phyloP scores from a whole-genome alignment of 371 early-diverging fungal species.

The Umbelopsis sp. region DNA sequence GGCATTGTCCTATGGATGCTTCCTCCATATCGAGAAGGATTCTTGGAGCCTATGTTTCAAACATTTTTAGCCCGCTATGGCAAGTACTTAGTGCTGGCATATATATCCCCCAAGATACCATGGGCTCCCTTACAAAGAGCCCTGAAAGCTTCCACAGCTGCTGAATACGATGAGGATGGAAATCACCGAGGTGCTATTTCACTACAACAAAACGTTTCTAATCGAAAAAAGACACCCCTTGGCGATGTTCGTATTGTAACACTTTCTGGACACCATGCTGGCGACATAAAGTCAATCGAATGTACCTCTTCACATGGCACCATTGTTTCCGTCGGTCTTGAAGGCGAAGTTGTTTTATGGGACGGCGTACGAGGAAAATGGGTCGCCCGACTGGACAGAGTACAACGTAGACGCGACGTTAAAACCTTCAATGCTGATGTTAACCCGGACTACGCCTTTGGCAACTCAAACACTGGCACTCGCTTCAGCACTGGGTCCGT shows the following conservation, averaged over 20 bases:
- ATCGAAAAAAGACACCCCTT: slow-evolving; percentile 26
- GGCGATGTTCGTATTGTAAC: slow-evolving; percentile 35
- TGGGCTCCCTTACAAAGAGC: slow-evolving; percentile 22
- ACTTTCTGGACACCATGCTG: slow-evolving; percentile 35
- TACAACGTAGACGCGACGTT: slow-evolving; percentile 20
- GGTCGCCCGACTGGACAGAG: slow-evolving; percentile 39
- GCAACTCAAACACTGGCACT: background rate
- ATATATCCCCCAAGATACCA: slow-evolving; percentile 18
- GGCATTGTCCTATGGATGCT: slow-evolving; percentile 38
- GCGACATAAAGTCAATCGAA: slow-evolving; percentile 33
- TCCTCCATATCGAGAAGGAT: slow-evolving; percentile 31
- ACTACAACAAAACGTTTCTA: slow-evolving; percentile 35
- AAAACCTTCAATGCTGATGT: slow-evolving; percentile 27
- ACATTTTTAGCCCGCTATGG: slow-evolving; percentile 21
- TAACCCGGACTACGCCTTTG: slow-evolving; percentile 25
- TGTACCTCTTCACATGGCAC: slow-evolving; percentile 27
- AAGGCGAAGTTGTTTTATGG: slow-evolving; percentile 42
- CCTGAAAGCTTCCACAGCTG: slow-evolving; percentile 17
- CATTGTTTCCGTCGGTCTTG: slow-evolving; percentile 36
- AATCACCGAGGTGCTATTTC: slow-evolving; percentile 45
- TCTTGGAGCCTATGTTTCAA: slow-evolving; percentile 33
- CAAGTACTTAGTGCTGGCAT: slow-evolving; percentile 16
- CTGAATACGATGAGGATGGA: slow-evolving; percentile 40
- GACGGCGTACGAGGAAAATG: slow-evolving; percentile 28
- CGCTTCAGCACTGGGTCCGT: background rate